Base-by-base conservation (phyloP, 352 stramenopile genomes). In the Phytopythium chamaehyphon region DNA sequence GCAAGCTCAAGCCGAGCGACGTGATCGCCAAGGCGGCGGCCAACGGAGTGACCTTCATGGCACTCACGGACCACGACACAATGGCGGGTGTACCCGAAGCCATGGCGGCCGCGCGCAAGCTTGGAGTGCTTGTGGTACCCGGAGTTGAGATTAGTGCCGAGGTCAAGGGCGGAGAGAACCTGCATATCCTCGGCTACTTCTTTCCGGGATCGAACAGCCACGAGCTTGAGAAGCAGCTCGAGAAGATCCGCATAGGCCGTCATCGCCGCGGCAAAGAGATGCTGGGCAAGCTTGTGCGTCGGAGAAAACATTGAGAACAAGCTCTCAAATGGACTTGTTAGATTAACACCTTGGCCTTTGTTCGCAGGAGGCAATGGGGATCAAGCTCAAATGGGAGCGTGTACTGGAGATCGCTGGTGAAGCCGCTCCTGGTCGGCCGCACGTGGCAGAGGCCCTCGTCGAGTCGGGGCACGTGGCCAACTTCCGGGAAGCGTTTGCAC, bases 181-280 rank as follows among this genome's bases (percentile, higher is more conserved):
- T 94, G 36, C 83, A 94, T 48, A 92, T 94, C 54, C 59, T 94
- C 31, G 83, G 83, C 18, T 94, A 94, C 58, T 94, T 94, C 43
- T 88, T 73, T 51, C 83, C 83, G 1, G 83, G 83, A 8, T 92
- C 80, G 3, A 89, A 91, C 54, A 90, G 71, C 43, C 47, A 63
- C 1, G 73, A 79, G 52, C 59, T 94, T 28, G 83, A 92, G 45
- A 71, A 67, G 28, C 82, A 94, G 43, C 66, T 94, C 12, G 56
- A 86, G 47, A 90, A 89, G 54, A 94, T 94, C 45, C 79, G 81
- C 19, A 79, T 73, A 21, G 81, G 77, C 11, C 69, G 83, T 21
- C 80, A 94, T 62, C 87, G 88, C 44, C 81, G 83, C 39, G 83
- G 83, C 50, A 90, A 91, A 39, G 79, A 64, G 39, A 94, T 94